Conservation (phyloP, 768 basidiomycete genomes). For the Boletus insuetus region DNA sequence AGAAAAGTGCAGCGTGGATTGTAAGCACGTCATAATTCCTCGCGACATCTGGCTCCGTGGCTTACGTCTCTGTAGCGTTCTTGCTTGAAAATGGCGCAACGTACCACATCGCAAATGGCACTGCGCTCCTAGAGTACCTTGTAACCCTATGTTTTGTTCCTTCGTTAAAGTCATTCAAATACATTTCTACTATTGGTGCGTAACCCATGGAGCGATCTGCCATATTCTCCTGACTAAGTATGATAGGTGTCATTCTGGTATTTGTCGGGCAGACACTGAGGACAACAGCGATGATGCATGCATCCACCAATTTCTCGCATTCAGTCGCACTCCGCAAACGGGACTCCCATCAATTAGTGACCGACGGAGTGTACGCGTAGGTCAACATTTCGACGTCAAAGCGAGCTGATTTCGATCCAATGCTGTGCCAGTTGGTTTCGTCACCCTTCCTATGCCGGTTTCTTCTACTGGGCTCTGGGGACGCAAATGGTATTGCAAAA, state of each 20-base stretch:
- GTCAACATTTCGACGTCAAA: constrained; percentile 24
- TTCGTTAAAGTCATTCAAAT: constrained; percentile 54
- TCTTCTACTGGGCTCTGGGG: constrained; percentile 97
- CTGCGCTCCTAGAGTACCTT: constrained; percentile 80
- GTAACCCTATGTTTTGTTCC: constrained; percentile 67
- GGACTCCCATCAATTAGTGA: constrained; percentile 76
- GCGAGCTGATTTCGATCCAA: background rate
- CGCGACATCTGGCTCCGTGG: background rate
- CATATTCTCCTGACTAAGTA: background rate
- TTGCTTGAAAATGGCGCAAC: constrained; percentile 83
- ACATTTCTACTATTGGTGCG: constrained; percentile 59
- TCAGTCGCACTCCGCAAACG: constrained; percentile 73
- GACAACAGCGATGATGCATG: constrained; percentile 95
- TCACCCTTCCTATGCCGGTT: constrained; percentile 96
- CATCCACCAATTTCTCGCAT: constrained; percentile 92
- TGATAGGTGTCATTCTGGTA: constrained; percentile 61
- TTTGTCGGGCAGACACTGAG: constrained; percentile 74
- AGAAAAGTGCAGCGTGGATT: constrained; percentile 89
- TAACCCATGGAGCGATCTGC: background rate
- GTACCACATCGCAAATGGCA: constrained; percentile 82
- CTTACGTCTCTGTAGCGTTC: constrained; percentile 58
- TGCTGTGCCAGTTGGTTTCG: constrained; percentile 47
- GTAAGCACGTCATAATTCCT: constrained; percentile 47
- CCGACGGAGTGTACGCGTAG: constrained; percentile 85
- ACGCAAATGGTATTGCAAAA: constrained; percentile 93